These are phyloP conservation scores for Cotoneaster glaucophyllus DNA, from an alignment of 306 rosid genomes.

Conservation along the genomic window DNA sequence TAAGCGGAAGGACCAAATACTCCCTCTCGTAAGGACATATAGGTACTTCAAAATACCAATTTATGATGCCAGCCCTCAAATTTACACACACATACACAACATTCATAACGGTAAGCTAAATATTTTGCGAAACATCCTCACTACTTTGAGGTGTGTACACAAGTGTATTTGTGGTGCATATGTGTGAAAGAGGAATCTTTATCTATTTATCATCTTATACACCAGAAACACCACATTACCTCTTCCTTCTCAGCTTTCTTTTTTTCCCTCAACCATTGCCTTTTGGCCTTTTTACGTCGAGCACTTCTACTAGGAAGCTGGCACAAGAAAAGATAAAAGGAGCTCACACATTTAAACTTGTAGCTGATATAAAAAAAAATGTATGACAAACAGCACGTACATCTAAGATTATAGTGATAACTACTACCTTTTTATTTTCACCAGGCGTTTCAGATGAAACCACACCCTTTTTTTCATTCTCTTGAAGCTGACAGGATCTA, in stretches of 20 bases:
- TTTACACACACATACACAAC: background rate
- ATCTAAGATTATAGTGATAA: slow-evolving; percentile 13
- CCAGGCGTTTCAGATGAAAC: slow-evolving; percentile 25
- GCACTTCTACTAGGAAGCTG: slow-evolving; percentile 84
- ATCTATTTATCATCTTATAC: background rate
- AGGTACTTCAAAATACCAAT: background rate
- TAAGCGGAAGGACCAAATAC: background rate
- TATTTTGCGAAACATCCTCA: background rate
- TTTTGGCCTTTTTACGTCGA: slow-evolving; percentile 79
- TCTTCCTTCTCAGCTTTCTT: slow-evolving; percentile 40
- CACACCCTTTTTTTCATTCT: slow-evolving; percentile 25
- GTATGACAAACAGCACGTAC: background rate
- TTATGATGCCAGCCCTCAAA: background rate
- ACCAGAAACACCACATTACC: slow-evolving; percentile 33
- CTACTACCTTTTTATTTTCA: slow-evolving; percentile 53
- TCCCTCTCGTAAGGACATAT: background rate
- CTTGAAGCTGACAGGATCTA: slow-evolving; percentile 52
- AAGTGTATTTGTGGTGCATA: background rate
- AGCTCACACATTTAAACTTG: background rate
- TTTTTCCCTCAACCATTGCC: slow-evolving; percentile 76
- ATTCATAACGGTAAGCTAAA: background rate
- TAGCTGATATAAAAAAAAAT: background rate
- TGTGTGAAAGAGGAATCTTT: background rate
- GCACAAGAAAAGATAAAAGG: slow-evolving; percentile 6
- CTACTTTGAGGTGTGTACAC: background rate